Conservation (phyloP, 768 basidiomycete species). For the Trametes villosa region DNA sequence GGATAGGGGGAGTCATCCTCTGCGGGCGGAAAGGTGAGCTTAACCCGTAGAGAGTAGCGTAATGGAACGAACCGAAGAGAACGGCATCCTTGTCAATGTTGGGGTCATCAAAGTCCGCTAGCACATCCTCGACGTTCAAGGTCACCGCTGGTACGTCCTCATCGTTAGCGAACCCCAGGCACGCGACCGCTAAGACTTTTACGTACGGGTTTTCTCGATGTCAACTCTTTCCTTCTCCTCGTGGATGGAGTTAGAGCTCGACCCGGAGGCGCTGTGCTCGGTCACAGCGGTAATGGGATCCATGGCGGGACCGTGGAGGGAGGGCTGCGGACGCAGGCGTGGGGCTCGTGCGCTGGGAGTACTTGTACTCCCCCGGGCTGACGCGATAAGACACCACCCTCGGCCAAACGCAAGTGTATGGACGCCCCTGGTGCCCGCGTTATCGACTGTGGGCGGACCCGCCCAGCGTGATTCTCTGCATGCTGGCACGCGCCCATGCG, state of each 20-base stretch:
- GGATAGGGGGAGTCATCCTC: conserved; percentile 35
- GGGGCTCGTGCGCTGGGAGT: conserved; percentile 1
- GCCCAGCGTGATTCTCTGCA: not conserved
- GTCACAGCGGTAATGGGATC: conserved; percentile 13
- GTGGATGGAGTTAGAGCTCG: conserved; percentile 15
- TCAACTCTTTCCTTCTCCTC: conserved; percentile 15
- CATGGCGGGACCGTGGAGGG: conserved; percentile 16
- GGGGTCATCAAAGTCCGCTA: conserved; percentile 38
- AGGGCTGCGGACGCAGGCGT: conserved; percentile 7
- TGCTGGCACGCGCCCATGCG: not conserved
- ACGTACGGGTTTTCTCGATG: conserved; percentile 19
- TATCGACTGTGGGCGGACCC: conserved; percentile 6
- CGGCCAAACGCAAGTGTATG: not conserved
- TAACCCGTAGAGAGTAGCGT: not conserved
- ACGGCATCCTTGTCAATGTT: conserved; percentile 38
- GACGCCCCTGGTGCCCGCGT: conserved; percentile 7
- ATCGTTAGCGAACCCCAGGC: not conserved
- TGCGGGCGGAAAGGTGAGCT: not conserved
- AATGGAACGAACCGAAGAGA: conserved; percentile 24
- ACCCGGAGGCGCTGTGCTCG: conserved; percentile 11
- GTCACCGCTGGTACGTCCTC: not conserved
- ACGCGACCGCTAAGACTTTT: no score
- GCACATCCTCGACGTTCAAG: conserved; percentile 11
- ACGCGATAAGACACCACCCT: conserved; percentile 17
- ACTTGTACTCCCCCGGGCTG: conserved; percentile 15